Base-by-base conservation (phyloP, 192 early-diverging fungal genomes). In the Linnemannia schmuckeri region DNA sequence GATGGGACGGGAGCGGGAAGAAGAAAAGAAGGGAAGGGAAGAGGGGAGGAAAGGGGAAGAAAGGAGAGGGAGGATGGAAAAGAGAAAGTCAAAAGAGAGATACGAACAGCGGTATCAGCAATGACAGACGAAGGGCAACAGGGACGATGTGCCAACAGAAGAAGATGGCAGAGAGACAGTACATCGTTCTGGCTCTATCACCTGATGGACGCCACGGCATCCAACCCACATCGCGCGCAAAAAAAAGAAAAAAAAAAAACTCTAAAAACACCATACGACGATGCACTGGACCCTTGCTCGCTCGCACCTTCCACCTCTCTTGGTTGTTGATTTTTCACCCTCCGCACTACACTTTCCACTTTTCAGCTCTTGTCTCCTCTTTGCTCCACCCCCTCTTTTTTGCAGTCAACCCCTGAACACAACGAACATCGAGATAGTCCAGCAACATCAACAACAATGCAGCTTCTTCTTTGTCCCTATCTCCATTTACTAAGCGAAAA, bases 121-220 rank as follows among this genome's bases (percentile, higher is more conserved):
- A 13, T 12, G 44, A 46, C 9, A 46, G 9, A 46, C 44, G 44
- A 46, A 44, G 5, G 42, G 42, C 9, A 44, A 44, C 42, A 49
- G 12, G 47, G 47, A 52, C 49, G 49, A 52, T 52, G 20, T 52
- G 49, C 49, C 49, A 52, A 52, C 49, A 52, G 49, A 18, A 52
- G 5, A 17, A 52, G 49, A 52, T 2, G 49, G 49, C 17, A 22
- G 18, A 49, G 47, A 18, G 17, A 52, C 49, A 18, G 49, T 52
- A 52, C 17, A 52, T 52, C n/a, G 44, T 46, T 46, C 49, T 52
- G 18, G 15, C 49, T 61, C 61, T 33, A 63, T 63, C 61, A 66
- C 61, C 61, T 66, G 61, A 66, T 66, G 61, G 30, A 66, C 61
- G 33, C 61, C 61, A 66, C 61, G 61, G 61, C 61, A 66, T 66